Evolutionary conservation across 495 filamentous ascomycete species (phyloP).

Genomic region (Evansstolkia leycettana): DNA sequence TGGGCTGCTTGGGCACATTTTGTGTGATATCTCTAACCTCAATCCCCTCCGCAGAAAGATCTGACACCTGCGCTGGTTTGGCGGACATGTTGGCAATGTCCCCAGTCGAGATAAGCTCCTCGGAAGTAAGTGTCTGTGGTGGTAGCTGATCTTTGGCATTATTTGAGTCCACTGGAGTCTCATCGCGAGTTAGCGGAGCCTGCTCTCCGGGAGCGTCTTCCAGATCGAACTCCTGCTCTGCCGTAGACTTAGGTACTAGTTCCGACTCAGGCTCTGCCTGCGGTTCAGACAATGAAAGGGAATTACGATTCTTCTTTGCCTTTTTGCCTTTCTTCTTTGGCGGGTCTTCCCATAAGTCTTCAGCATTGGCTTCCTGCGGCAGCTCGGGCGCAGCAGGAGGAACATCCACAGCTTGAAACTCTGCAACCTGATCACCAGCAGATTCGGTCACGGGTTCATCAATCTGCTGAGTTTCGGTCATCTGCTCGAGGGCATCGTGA

Average conservation of each 20-base stretch:
- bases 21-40: constrained; percentile 11
- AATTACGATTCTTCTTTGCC: constrained; percentile 26
- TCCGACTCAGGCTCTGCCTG: constrained; percentile 13
- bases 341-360: constrained; percentile 7
- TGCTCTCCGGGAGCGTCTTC: constrained; percentile 7
- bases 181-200: constrained; percentile 11
- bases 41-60: constrained; percentile 8
- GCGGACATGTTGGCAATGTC: constrained; percentile 7
- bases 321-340: constrained; percentile 21
- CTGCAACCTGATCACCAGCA: neutral
- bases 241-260: neutral
- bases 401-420: neutral
- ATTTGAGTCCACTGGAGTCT: constrained; percentile 3
- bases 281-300: constrained; percentile 3
- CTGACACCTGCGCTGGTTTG: constrained; percentile 7
- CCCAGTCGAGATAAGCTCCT: constrained; percentile 6
- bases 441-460: neutral
- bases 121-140: constrained; percentile 1
- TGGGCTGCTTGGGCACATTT: constrained; percentile 10
- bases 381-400: constrained; percentile 1
- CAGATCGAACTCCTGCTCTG: constrained; percentile 7
- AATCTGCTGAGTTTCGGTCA: neutral
- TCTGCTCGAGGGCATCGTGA: neutral
- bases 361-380: constrained; percentile 5
- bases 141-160: constrained; percentile 1